Base-by-base conservation (phyloP, 352 stramenopile species). In the Peronospora farinosa region DNA sequence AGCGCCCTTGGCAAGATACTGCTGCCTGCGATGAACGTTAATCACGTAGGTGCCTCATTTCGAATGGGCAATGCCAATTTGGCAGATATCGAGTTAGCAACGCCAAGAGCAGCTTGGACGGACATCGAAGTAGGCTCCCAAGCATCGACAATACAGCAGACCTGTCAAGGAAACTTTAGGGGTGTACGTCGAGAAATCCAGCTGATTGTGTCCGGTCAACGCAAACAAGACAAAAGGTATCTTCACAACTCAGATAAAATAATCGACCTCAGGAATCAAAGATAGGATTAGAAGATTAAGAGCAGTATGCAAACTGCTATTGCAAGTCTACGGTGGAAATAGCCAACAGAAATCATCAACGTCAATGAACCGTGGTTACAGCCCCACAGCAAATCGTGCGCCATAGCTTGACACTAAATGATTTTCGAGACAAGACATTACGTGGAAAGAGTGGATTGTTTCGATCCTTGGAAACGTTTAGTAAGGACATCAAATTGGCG, bases 241-340 rank as follows among this genome's bases (percentile, higher is more conserved):
- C 19, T 21, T 21, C 19, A 3, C 19, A 21, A 21, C 19, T 21
- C 19, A 21, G 19, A 21, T 21, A 21, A 21, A 1, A 3, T 21
- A 3, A 3, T 21, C 19, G n/a, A 42, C 35, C 47, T 58, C 41
- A 52, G 42, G 25, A 47, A 52, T 58, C 51, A 16, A 0, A 10
- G 47, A 42, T 35, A 16, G n/a, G n/a, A 7, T 17, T 25, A 38
- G 21, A 33, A 11, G 12, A 46, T 15, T 19, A n/a, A 11, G 19
- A 41, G 6, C 27, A 11, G 27, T 32, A 11, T 32, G 27, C 27
- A 32, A 5, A 5, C 27, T 32, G 6, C 7, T 4, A 32, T 4
- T 32, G 2, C 3, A 21, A 21, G n/a, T 21, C 1, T 21, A 21
- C 19, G 19, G 19, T 21, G 19, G 19, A 21, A 21, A 21, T 21